These are phyloP conservation scores for Blepharisma japonicum DNA, from an alignment of 73 alveolate species.

Conservation along the genomic window DNA sequence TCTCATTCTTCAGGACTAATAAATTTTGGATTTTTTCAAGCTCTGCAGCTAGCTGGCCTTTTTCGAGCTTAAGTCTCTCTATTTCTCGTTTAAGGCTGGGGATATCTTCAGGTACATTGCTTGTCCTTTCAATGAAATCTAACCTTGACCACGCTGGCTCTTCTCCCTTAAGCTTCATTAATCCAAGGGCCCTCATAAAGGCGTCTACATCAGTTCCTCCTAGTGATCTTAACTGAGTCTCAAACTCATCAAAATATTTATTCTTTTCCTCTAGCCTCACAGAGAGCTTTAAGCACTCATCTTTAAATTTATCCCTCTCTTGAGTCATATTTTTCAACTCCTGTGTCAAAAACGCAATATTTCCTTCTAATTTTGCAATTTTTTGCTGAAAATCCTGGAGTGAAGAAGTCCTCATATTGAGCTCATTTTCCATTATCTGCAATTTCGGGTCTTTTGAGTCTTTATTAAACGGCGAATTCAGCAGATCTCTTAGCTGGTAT, in stretches of 20 bases:
- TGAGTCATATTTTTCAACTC: constrained; percentile 40
- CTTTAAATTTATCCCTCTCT: constrained; percentile 41
- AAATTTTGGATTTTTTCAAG: constrained; percentile 80
- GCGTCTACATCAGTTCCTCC: constrained; percentile 52
- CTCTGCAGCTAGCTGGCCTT: constrained; percentile 88
- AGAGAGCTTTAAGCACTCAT: constrained; percentile 29
- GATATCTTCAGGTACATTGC: constrained; percentile 69
- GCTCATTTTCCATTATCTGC: constrained; percentile 40
- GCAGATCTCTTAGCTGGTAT: constrained; percentile 26
- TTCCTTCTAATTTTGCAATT: constrained; percentile 32
- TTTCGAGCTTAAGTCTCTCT: constrained; percentile 85
- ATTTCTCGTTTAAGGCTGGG: constrained; percentile 72
- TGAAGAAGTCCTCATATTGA: neutral
- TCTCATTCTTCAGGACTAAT: constrained; percentile 69
- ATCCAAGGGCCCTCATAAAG: constrained; percentile 40
- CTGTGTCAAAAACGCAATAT: constrained; percentile 40
- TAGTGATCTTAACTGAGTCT: constrained; percentile 44
- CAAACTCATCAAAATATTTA: constrained; percentile 30
- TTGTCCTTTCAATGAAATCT: constrained; percentile 82
- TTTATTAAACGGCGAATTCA: constrained; percentile 36
- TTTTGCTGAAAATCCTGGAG: constrained; percentile 32
- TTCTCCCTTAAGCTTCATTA: constrained; percentile 44
- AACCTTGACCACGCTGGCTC: constrained; percentile 81
- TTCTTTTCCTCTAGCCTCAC: constrained; percentile 40
- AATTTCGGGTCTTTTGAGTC: constrained; percentile 44